These are phyloP conservation scores for rapeseed (Brassica napus) DNA, from an alignment of 345 rosid species.

Conservation along the genomic window DNA sequence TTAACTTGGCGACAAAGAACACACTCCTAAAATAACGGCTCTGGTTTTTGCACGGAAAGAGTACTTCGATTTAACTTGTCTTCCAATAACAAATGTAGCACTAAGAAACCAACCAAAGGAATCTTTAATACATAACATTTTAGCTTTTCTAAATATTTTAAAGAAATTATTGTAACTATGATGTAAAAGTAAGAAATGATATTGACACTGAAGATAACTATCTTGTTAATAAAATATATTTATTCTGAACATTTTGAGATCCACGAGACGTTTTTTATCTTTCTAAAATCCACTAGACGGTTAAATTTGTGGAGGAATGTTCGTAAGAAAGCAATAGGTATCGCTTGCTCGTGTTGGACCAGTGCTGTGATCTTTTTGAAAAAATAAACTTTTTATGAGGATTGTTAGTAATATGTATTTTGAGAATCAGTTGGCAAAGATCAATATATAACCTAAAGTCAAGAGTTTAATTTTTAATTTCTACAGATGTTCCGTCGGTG, in stretches of 20 bases:
- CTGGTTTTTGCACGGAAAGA: conserved; percentile 36
- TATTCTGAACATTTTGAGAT: not conserved
- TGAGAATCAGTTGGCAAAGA: not conserved
- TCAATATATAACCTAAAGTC: not conserved
- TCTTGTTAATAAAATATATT: not conserved
- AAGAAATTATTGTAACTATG: not conserved
- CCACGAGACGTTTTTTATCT: not conserved
- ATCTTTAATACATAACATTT: conserved; percentile 21
- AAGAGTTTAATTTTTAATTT: not conserved
- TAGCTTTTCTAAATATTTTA: not conserved
- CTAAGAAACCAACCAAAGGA: conserved; percentile 26
- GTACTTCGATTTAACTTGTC: conserved; percentile 40
- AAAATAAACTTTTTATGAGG: not conserved
- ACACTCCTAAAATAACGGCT: conserved; percentile 32
- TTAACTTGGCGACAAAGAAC: conserved; percentile 22
- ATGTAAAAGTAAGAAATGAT: not conserved
- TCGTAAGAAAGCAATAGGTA: not conserved
- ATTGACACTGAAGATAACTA: not conserved
- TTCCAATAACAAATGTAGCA: conserved; percentile 35
- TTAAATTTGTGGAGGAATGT: not conserved
- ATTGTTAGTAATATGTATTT: not conserved
- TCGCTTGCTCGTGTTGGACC: not conserved
- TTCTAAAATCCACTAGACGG: too few relatives aligned
- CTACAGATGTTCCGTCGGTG: not conserved
- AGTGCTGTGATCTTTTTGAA: not conserved